Evolutionary conservation across 129 eudicot genomes (phyloP).

Genomic region (Centaurea solstitialis): DNA sequence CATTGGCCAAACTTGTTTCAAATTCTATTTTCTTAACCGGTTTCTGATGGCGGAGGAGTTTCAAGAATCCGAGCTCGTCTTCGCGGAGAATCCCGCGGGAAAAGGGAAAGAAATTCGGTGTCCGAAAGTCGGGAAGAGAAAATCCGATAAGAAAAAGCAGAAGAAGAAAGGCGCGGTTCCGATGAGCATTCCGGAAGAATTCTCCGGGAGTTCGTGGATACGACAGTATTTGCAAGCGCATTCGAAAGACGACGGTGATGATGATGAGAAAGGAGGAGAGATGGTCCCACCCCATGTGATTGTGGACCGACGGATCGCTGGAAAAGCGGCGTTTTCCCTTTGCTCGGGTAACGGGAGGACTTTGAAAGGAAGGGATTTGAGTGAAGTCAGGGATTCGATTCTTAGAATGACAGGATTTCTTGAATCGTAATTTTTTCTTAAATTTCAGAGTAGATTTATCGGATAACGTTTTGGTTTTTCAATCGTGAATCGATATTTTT

Average conservation of each 20-base stretch:
- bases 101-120: slow-evolving; percentile 14
- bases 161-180: slow-evolving; percentile 26
- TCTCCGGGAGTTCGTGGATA: slow-evolving; percentile 34
- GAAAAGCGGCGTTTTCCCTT: slow-evolving; percentile 64
- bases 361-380: slow-evolving; percentile 63
- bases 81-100: slow-evolving; percentile 18
- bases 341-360: slow-evolving; percentile 66
- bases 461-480: not conserved
- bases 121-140: slow-evolving; percentile 7
- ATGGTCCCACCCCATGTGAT: slow-evolving; percentile 76
- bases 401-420: slow-evolving; percentile 80
- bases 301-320: slow-evolving; percentile 48
- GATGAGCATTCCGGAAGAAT: slow-evolving; percentile 32
- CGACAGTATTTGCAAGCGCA: slow-evolving; percentile 33
- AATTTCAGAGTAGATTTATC: not conserved
- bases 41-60: slow-evolving; percentile 34
- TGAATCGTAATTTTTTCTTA: slow-evolving; percentile 44
- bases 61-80: slow-evolving; percentile 40
- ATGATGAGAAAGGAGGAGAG: slow-evolving; percentile 32
- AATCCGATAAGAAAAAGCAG: slow-evolving; percentile 28
- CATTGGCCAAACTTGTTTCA: slow-evolving; percentile 24
- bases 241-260: slow-evolving; percentile 31
- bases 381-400: slow-evolving; percentile 65
- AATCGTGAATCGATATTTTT: not conserved
- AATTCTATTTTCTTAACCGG: slow-evolving; percentile 14